These are phyloP conservation scores for Akanthomyces muscarius DNA, from an alignment of 2,329 filamentous ascomycete genomes.

Conservation along the genomic window DNA sequence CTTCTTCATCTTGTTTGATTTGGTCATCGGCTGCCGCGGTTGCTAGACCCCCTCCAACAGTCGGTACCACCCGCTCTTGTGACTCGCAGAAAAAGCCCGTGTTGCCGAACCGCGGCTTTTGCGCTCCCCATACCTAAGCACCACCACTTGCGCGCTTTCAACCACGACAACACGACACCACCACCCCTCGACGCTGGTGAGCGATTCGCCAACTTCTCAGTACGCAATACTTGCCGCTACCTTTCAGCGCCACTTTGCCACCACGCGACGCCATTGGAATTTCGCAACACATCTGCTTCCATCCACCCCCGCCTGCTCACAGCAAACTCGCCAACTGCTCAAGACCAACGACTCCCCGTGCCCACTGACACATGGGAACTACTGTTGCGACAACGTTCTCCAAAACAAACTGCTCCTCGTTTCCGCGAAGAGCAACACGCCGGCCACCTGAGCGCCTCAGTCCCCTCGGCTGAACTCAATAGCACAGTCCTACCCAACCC, in stretches of 20 bases:
- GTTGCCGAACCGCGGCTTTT: constrained; percentile 12
- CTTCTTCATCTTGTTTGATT: background rate
- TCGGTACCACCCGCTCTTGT: background rate
- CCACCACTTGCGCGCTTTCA: background rate
- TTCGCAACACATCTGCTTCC: background rate
- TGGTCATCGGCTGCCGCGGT: background rate
- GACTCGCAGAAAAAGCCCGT: background rate
- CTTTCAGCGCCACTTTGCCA: background rate
- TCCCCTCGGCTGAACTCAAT: background rate
- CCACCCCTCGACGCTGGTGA: background rate
- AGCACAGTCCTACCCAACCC: constrained; percentile 3
- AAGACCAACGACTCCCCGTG: background rate
- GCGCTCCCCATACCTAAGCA: background rate
- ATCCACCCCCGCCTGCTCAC: background rate
- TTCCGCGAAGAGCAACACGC: background rate
- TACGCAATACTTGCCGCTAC: background rate
- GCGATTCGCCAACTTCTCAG: background rate
- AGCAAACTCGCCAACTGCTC: background rate
- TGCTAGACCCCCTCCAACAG: background rate
- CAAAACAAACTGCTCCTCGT: background rate
- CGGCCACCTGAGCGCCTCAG: background rate
- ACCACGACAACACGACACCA: background rate
- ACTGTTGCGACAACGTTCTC: background rate
- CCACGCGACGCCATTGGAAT: background rate
- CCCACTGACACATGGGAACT: constrained; percentile 1